phyloP scores from a whole-genome alignment of 371 early-diverging fungal genomes.

The Mycotypha africana region DNA sequence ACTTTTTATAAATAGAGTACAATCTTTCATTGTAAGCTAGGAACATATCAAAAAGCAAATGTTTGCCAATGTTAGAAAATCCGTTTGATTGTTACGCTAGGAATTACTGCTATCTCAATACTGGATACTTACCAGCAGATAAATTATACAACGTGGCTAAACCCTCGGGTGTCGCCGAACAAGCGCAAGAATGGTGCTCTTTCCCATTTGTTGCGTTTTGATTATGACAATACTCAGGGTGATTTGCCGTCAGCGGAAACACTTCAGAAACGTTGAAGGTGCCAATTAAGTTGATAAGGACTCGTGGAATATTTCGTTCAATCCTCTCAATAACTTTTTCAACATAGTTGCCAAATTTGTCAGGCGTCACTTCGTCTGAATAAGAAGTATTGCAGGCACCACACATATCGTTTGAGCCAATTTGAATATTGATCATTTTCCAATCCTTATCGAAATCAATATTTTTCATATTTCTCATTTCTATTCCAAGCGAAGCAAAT shows the following conservation, averaged over 20 bases:
- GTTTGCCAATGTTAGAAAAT: background rate
- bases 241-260: conserved; percentile 11
- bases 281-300: conserved; percentile 20
- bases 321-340: conserved; percentile 17
- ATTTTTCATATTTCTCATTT: conserved; percentile 10
- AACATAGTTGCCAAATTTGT: conserved; percentile 15
- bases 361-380: conserved; percentile 9
- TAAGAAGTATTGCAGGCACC: conserved; percentile 6
- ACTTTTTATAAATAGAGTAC: conserved; percentile 14
- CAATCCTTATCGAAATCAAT: conserved; percentile 28
- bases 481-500: too few relatives aligned
- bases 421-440: conserved; percentile 42
- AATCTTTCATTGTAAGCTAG: conserved; percentile 17
- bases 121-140: conserved; percentile 8
- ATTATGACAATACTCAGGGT: conserved; percentile 7
- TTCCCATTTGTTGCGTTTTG: background rate
- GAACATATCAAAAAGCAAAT: background rate
- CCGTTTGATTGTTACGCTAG: background rate
- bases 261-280: conserved; percentile 22
- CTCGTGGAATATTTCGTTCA: conserved; percentile 12
- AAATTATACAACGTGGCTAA: conserved; percentile 11
- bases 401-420: conserved; percentile 35
- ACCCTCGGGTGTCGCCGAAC: conserved; percentile 14
- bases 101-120: background rate
- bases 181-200: conserved; percentile 3